Conservation (phyloP, 148 eudicot genomes). For the Tetragonia tetragonoides region DNA sequence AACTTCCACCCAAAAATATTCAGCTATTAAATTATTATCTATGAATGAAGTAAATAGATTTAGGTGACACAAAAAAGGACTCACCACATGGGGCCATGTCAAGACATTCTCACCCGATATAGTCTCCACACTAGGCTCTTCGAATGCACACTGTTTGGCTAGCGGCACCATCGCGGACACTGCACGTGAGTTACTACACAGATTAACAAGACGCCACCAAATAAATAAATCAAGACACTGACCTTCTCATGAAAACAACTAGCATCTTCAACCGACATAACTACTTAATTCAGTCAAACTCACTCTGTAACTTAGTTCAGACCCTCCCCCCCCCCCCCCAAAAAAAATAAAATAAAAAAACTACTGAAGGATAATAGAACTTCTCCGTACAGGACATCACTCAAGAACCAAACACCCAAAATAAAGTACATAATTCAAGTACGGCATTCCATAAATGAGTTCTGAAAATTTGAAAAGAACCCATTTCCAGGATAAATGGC, state of each 20-base stretch:
- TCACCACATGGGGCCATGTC: constrained; percentile 98
- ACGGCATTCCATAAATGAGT: background rate
- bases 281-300: background rate
- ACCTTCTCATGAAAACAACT: background rate
- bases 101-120: constrained; percentile 83
- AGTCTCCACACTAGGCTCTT: constrained; percentile 94
- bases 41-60: background rate
- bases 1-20: too few relatives aligned
- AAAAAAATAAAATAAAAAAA: too few relatives aligned
- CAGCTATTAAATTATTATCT: background rate
- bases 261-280: background rate
- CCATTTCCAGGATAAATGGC: background rate
- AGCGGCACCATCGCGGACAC: constrained; percentile 96
- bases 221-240: too few relatives aligned
- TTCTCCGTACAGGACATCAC: background rate
- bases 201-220: too few relatives aligned
- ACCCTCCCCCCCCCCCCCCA: background rate
- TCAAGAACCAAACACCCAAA: background rate
- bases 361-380: background rate
- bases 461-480: background rate
- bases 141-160: constrained; percentile 98
- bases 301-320: background rate
- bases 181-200: constrained; percentile 26
- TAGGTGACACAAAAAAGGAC: constrained; percentile 28
- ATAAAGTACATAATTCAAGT: background rate